Evolutionary conservation across 179 eudicot species (phyloP).

Genomic region (Beta macrorhiza): DNA sequence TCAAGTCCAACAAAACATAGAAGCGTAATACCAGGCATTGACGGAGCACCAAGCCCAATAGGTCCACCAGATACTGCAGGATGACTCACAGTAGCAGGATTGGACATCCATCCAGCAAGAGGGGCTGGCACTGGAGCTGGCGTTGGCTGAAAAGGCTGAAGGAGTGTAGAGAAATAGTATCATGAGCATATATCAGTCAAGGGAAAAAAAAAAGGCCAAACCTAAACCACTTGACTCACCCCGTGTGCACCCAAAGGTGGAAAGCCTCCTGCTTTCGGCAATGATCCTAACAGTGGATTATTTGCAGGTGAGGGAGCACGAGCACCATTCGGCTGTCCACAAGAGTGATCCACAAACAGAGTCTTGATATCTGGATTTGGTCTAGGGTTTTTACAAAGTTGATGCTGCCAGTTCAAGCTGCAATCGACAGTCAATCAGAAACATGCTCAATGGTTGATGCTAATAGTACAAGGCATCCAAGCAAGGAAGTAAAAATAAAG

Average conservation of each 20-base stretch:
- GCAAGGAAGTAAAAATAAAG: background rate
- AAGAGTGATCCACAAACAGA: slow-evolving; percentile 89
- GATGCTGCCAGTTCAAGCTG: slow-evolving; percentile 99
- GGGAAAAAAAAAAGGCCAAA: slow-evolving; percentile 8
- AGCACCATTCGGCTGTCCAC: slow-evolving; percentile 90
- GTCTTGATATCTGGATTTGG: slow-evolving; percentile 95
- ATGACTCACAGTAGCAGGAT: slow-evolving; percentile 62
- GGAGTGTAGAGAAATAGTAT: slow-evolving; percentile 2
- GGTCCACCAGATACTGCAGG: slow-evolving; percentile 86
- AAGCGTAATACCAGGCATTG: slow-evolving; percentile 56
- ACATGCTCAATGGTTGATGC: slow-evolving; percentile 12
- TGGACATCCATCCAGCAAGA: slow-evolving; percentile 96
- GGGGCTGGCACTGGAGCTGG: slow-evolving; percentile 65
- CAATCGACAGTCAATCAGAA: slow-evolving; percentile 21
- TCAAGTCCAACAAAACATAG: background rate
- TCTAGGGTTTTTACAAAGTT: slow-evolving; percentile 91
- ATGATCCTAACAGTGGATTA: slow-evolving; percentile 67
- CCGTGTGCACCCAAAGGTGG: slow-evolving; percentile 93
- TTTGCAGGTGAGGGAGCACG: slow-evolving; percentile 93
- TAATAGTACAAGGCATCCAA: slow-evolving; percentile 3
- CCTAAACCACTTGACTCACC: slow-evolving; percentile 43
- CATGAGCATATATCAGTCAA: slow-evolving; percentile 1
- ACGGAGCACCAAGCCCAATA: slow-evolving; percentile 72
- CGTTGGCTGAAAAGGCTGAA: slow-evolving; percentile 65
- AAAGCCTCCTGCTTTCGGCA: slow-evolving; percentile 84